A percentile compares a stretch with the other conserved stretches of the same genome.
Conservation (phyloP, 371 early-diverging fungal genomes). For the Batkoa obscura region DNA sequence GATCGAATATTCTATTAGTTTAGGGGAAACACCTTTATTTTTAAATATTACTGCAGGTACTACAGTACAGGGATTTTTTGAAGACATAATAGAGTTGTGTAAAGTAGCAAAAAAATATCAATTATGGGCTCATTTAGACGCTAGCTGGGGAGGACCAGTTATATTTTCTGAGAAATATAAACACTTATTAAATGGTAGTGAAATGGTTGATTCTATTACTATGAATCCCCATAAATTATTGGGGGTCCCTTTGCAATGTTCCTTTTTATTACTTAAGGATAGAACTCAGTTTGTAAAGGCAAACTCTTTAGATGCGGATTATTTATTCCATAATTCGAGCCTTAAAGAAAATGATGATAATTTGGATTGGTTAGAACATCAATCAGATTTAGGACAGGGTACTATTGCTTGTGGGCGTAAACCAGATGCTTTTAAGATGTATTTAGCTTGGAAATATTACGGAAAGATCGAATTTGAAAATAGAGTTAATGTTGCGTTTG, state of each 20-base stretch:
- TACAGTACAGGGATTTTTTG: constrained; percentile 72
- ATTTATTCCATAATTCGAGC: constrained; percentile 48
- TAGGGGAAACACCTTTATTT: constrained; percentile 46
- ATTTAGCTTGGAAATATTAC: constrained; percentile 62
- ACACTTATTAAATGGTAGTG: constrained; percentile 25
- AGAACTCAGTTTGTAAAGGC: constrained; percentile 27
- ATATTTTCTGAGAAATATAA: constrained; percentile 25
- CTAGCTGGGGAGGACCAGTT: constrained; percentile 66
- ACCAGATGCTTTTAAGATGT: constrained; percentile 67
- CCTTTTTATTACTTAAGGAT: constrained; percentile 41
- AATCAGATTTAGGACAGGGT: constrained; percentile 50
- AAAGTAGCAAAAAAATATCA: constrained; percentile 33
- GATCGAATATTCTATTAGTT: constrained; percentile 19
- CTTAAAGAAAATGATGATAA: constrained; percentile 12
- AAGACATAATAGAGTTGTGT: constrained; percentile 40
- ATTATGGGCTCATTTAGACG: constrained; percentile 75
- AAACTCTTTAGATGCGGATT: constrained; percentile 43
- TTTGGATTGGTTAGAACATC: neutral
- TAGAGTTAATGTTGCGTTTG: constrained; percentile 29
- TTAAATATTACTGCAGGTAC: constrained; percentile 76
- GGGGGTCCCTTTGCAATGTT: constrained; percentile 69
- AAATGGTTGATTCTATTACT: constrained; percentile 45
- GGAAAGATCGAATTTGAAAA: constrained; percentile 28
- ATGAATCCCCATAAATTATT: constrained; percentile 76
- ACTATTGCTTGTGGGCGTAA: constrained; percentile 72